Evolutionary conservation across 1,284 basidiomycete species (phyloP), one percentile per base, ranked within the genome.

Genomic region (Meripilus lineatus): DNA sequence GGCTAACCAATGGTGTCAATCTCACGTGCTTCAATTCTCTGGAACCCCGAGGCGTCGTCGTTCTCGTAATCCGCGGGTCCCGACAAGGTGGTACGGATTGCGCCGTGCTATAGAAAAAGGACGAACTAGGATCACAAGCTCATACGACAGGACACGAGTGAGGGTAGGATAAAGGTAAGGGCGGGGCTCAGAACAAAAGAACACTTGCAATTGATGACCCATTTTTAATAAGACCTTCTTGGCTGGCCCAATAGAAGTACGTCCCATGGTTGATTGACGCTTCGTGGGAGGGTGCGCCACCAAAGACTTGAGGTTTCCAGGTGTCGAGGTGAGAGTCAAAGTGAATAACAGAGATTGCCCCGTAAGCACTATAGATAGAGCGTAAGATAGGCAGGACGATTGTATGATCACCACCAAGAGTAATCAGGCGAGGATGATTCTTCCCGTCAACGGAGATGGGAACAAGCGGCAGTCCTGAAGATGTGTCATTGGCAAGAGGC

Each of bases 141-240:
- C 41, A 44, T 37, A 30, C 17, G 22, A 18, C 36, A 48, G 44
- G 49, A 56, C 32, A 39, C 52, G 13, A 30, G 34, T 42, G 41
- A 43, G 30, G 25, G 44, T 45, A 20, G 35, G 47, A 51, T n/a
- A 51, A 51, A 45, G 8, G 28, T 30, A 8, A 30, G 10, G 28
- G 23, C 18, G 41, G 24, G 38, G 45, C 52, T 48, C 48, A 57
- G 56, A 57, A 63, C 55, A 65, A 54, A 52, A 59, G n/a, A 62
- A 70, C 56, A 84, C 83, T 85, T 84, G 81, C 84, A 80, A 86
- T 89, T 58, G 86, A 90, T 40, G 79, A 75, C 53, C 85, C 85
- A 50, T 88, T 87, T 52, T 67, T 73, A 49, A 89, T 80, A 32
- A 89, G 63, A 4, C 86, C 85, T 59, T 89, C 86, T 54, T 81